Evolutionary conservation across 176 grass and related monocot genomes (phyloP).

Genomic region (Olyra latifolia): DNA sequence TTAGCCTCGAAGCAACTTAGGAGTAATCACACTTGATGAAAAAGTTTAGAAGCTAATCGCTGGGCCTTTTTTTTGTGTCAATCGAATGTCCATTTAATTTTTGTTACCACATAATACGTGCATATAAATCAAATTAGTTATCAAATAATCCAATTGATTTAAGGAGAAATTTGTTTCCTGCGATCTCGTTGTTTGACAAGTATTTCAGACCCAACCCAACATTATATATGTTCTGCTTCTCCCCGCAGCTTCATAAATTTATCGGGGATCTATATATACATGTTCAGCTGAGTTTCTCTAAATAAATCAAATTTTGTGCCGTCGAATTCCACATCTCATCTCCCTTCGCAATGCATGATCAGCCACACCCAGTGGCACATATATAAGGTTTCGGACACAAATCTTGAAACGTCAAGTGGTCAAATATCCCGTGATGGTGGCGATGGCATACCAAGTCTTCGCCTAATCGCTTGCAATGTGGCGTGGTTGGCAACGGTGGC

Average conservation of each 20-base stretch:
- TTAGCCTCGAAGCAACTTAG: conserved; percentile 36
- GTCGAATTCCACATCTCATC: no score
- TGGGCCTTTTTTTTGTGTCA: neutral
- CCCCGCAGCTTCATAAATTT: neutral
- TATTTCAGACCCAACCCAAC: neutral
- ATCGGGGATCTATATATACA: neutral
- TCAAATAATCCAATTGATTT: neutral
- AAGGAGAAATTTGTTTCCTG: neutral
- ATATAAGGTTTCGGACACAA: no score
- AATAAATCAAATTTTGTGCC: no score
- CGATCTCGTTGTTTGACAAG: neutral
- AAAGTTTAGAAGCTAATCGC: neutral
- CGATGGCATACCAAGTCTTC: no score
- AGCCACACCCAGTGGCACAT: no score
- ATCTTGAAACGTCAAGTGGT: no score
- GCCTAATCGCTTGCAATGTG: no score
- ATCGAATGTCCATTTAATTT: neutral
- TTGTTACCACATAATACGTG: no score
- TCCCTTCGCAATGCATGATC: no score
- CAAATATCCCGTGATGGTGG: no score
- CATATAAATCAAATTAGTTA: neutral
- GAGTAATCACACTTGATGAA: neutral
- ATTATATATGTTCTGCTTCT: neutral
- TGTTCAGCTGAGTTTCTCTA: no score
- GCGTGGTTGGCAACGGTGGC: no score